Base-by-base conservation (phyloP, 352 stramenopile species). In the Phytophthora ramorum region DNA sequence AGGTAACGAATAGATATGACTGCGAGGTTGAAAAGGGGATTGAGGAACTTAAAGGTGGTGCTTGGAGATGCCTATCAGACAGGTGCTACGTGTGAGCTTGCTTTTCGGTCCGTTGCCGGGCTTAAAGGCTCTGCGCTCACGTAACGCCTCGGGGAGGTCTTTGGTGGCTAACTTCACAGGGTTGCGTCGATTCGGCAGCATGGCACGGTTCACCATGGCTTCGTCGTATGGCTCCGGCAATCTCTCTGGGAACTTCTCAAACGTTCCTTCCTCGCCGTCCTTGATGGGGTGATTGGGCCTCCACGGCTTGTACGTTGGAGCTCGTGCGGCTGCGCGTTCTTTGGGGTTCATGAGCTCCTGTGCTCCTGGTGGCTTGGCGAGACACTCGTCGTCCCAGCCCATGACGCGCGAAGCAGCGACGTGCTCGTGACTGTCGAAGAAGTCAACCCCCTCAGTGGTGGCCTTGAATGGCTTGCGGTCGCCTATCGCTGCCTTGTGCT, bases 401-500 rank as follows among this genome's bases (percentile, higher is more conserved):
- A 87, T 73, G 8, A 91, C 62, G 0, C 69, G 66, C 5, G 79
- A 83, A 2, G 83, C 85, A 8, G 83, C 79, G 35, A 90, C 76
- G 67, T 91, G 85, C 52, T 93, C 85, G 19, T 92, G 84, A 16
- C 71, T 79, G 57, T 93, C 85, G 47, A 93, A 93, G 53, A 73
- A 92, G 63, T 90, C 77, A 16, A 93, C 78, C 14, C 77, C 76
- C 16, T 79, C 68, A 1, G 85, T 71, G 13, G 81, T 90, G 2
- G 81, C 89, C 63, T 92, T 91, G 69, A 93, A 92, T 1, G 85
- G 68, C 58, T 92, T 93, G 35, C 79, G 73, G 1, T 92, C 85
- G 26, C 83, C 82, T 56, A 93, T 73, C 46, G 84, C 69, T 19
- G 71, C 61, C 12, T 74, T 81, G 56, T 93, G 83, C 28, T 73